A percentile compares a stretch with the other conserved stretches of the same genome.
phyloP scores from a whole-genome alignment of 2,329 filamentous ascomycete species.

The Colletotrichum navitas region DNA sequence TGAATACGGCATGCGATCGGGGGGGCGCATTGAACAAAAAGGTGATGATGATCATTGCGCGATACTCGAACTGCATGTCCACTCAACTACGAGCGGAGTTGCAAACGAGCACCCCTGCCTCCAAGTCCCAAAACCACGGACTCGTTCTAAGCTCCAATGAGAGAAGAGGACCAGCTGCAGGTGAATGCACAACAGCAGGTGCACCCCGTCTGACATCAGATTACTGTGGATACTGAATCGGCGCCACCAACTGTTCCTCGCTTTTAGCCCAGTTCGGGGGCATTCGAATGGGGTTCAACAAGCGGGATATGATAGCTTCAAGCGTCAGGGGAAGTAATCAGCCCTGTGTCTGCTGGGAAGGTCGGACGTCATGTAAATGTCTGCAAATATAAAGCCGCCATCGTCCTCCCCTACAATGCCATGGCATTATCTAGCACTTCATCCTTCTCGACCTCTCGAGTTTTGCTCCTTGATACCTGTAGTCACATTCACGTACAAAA shows the following conservation, averaged over 20 bases:
- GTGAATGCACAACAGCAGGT: neutral
- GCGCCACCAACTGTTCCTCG: neutral
- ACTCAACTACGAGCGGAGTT: neutral
- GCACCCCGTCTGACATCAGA: conserved; percentile 1
- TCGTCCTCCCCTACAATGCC: too few relatives aligned
- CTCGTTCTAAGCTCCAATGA: conserved; percentile 2
- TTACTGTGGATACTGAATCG: too few relatives aligned
- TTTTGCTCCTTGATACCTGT: neutral
- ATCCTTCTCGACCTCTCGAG: neutral
- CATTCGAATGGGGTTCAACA: too few relatives aligned
- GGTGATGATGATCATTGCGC: neutral
- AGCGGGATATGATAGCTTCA: too few relatives aligned
- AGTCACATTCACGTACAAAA: neutral
- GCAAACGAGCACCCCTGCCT: neutral
- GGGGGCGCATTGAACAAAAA: too few relatives aligned
- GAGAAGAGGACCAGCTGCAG: neutral
- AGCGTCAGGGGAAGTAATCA: neutral
- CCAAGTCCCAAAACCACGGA: neutral
- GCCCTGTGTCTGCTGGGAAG: neutral
- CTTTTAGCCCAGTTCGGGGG: neutral
- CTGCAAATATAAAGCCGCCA: neutral
- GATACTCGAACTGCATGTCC: neutral
- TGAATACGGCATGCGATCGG: fast-evolving
- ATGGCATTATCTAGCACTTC: neutral
- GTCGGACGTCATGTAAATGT: neutral